phyloP scores from a whole-genome alignment of 148 eudicot genomes.

The Pouteria glomerata region DNA sequence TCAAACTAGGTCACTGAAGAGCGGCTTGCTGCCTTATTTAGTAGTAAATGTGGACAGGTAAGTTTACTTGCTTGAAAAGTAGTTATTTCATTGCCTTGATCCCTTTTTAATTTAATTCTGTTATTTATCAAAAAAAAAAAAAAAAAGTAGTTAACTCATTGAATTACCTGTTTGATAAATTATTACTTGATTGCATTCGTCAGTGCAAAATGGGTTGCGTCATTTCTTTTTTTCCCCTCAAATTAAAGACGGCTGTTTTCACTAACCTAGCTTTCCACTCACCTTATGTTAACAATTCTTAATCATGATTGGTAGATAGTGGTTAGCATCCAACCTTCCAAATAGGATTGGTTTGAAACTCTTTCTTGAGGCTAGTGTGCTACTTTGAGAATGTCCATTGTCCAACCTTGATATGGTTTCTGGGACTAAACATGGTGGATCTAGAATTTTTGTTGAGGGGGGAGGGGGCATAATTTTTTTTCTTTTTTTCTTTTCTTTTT shows the following conservation, averaged over 20 bases:
- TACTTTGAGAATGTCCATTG: no score
- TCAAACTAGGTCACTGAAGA: slow-evolving; percentile 75
- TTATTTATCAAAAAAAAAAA: no score
- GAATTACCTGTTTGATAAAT: neutral
- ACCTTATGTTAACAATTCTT: neutral
- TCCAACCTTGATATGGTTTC: no score
- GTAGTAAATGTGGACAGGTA: slow-evolving; percentile 71
- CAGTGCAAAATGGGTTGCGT: neutral
- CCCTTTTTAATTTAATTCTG: no score
- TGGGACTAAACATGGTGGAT: no score
- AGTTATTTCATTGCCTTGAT: slow-evolving; percentile 4
- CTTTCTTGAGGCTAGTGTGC: neutral
- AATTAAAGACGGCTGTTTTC: neutral
- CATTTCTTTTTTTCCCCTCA: neutral
- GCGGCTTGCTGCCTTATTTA: slow-evolving; percentile 81
- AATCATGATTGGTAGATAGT: neutral
- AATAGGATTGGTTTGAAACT: neutral
- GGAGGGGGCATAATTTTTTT: no score
- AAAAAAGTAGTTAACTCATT: slow-evolving; percentile 2
- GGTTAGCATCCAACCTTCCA: neutral
- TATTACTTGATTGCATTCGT: neutral
- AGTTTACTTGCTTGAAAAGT: slow-evolving; percentile 19
- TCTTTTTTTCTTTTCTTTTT: no score
- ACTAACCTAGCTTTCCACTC: no score
- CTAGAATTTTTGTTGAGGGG: no score